Base-by-base conservation (phyloP, 495 filamentous ascomycete species). In the Oleoguttula mirabilis region DNA sequence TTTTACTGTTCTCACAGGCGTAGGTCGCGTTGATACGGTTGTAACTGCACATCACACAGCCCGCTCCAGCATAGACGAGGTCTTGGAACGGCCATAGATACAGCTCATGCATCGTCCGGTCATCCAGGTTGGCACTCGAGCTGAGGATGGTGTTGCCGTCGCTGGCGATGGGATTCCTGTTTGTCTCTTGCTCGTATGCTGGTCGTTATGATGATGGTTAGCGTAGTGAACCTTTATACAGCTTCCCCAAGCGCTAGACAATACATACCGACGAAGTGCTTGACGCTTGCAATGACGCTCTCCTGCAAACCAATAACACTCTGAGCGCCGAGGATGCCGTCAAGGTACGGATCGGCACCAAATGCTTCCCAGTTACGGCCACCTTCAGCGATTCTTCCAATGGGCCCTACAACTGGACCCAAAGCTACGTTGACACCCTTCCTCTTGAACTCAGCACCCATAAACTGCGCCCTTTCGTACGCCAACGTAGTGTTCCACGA, bases 321-420 rank as follows among this genome's bases (percentile, higher is more conserved):
- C 21, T 40, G 34, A 21, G 43, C 58, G 0, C 68, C 74, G 6
- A 43, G 10, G 14, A 54, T 33, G 12, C 69, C 71, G 32, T 73
- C 61, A 7, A 73, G 52, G 49, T 71, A 70, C 16, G 67, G 65
- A 48, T 74, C 68, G 31, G 39, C 28, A n/a, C 44, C 55, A 56
- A 74, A 69, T 20, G 54, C 64, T 51, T 71, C 75, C 34, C 72
- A 79, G 47, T 75, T 75, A 12, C 75, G 54, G 3, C 32, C 32
- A 15, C 32, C 32, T 21, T 35, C 32, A 10, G 32, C 32, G 19
- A 35, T 35, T 21, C 32, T 35, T 35, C 32, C 32, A 35, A 35
- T 14, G 7, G 32, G 32, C 10, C 32, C 32, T 14, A 35, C 32
- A 19, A 35, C 32, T 5, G 79, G 59, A 7, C 52, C 52, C 10